Evolutionary conservation across 2,329 filamentous ascomycete genomes (phyloP).

Genomic region (Alternaria brassicicola): DNA sequence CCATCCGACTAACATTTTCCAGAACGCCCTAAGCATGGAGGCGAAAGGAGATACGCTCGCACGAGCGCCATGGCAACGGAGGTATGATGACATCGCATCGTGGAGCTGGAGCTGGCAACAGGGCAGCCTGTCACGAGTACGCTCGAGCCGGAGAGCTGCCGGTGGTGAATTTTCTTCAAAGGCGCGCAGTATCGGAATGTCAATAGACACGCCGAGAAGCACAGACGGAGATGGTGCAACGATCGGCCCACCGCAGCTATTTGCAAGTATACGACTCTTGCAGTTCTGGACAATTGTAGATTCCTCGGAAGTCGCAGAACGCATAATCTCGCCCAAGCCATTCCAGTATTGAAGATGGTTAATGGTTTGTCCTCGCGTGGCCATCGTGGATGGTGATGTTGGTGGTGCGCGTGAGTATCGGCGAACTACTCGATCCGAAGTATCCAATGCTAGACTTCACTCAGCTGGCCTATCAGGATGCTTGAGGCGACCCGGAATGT

Average conservation of each 20-base stretch:
- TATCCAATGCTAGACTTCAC: background rate
- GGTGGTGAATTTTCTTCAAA: constrained; percentile 17
- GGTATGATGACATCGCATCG: constrained; percentile 29
- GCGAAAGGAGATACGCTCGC: constrained; percentile 22
- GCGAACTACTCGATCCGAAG: background rate
- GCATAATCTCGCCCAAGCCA: background rate
- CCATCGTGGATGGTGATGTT: background rate
- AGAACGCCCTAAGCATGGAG: constrained; percentile 15
- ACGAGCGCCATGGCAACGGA: constrained; percentile 26
- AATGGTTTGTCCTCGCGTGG: background rate
- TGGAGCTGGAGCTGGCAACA: constrained; percentile 12
- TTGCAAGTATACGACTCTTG: constrained; percentile 5
- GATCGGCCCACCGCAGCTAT: constrained; percentile 17
- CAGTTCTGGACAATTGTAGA: background rate
- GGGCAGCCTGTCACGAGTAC: constrained; percentile 16
- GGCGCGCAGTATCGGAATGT: constrained; percentile 21
- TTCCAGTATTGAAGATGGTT: background rate
- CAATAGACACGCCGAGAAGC: constrained; percentile 17
- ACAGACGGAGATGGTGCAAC: constrained; percentile 16
- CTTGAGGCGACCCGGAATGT: background rate
- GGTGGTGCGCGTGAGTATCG: background rate
- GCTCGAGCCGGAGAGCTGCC: constrained; percentile 15
- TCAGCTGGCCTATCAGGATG: background rate
- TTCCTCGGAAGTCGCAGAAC: background rate
- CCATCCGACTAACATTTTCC: constrained; percentile 20